phyloP scores from a whole-genome alignment of 2,329 filamentous ascomycete species.

The Aspergillus brasiliensis region DNA sequence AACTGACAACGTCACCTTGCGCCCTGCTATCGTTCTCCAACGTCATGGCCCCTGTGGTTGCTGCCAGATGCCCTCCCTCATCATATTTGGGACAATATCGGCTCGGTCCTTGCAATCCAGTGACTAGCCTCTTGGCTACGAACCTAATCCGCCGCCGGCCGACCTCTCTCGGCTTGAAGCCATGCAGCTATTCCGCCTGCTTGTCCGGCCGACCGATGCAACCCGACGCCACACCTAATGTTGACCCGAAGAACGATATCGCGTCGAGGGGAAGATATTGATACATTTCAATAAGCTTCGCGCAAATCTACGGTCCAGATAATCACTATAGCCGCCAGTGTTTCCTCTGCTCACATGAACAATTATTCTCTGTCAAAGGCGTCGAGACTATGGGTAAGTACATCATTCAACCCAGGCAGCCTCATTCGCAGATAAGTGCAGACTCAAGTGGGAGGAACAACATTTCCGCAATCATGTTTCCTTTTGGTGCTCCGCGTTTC shows the following conservation, averaged over 20 bases:
- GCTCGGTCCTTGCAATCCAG: neutral
- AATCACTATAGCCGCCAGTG: no score
- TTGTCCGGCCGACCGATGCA: neutral
- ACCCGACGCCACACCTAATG: neutral
- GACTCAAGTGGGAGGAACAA: neutral
- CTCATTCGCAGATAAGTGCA: neutral
- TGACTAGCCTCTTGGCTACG: neutral
- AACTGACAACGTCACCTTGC: neutral
- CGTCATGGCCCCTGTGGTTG: neutral
- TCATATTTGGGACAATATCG: neutral
- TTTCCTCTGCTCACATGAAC: neutral
- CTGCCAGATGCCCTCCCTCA: neutral
- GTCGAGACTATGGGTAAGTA: neutral
- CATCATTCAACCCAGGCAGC: neutral
- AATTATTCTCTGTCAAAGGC: neutral
- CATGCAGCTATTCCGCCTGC: neutral
- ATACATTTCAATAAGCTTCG: neutral
- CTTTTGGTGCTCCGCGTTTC: neutral
- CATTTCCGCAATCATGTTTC: neutral
- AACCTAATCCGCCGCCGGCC: neutral
- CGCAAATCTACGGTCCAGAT: no score
- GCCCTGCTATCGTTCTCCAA: neutral
- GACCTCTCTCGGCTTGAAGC: neutral
- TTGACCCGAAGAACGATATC: neutral
- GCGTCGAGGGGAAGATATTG: neutral